Conservation (phyloP, 2,329 filamentous ascomycete species). For the Colletotrichum sp. region DNA sequence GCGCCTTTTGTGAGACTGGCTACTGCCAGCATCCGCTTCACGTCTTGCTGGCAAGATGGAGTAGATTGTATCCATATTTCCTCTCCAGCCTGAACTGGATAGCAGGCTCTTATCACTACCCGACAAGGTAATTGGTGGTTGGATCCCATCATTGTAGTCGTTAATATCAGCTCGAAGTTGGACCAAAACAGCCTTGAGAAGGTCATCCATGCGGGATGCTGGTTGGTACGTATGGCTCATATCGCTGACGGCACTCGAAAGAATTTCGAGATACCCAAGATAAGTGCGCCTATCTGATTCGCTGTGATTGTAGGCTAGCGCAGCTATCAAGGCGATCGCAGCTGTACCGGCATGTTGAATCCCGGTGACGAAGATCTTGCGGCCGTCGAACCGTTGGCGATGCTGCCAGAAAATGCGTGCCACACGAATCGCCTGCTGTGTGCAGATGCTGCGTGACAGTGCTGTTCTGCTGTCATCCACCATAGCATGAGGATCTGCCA, state of each 20-base stretch:
- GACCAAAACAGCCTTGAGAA: constrained; percentile 57
- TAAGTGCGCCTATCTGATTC: constrained; percentile 43
- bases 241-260: constrained; percentile 55
- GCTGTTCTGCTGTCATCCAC: constrained; percentile 47
- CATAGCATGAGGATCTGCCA: constrained; percentile 37
- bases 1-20: constrained; percentile 32
- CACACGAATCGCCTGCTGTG: constrained; percentile 58
- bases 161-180: constrained; percentile 43
- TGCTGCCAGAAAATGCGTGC: constrained; percentile 61
- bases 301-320: constrained; percentile 40
- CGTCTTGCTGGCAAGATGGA: constrained; percentile 34
- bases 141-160: background rate
- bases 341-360: constrained; percentile 61
- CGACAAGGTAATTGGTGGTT: background rate
- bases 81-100: background rate
- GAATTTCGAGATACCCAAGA: constrained; percentile 55
- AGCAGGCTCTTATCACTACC: background rate
- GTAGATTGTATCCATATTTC: constrained; percentile 17
- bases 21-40: constrained; percentile 31
- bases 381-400: constrained; percentile 55
- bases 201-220: constrained; percentile 56
- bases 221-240: constrained; percentile 60
- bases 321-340: constrained; percentile 58
- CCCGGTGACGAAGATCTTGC: constrained; percentile 54
- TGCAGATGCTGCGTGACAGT: constrained; percentile 57